These are phyloP conservation scores for Boletus reticulatus DNA, from an alignment of 768 basidiomycete species.

Conservation along the genomic window DNA sequence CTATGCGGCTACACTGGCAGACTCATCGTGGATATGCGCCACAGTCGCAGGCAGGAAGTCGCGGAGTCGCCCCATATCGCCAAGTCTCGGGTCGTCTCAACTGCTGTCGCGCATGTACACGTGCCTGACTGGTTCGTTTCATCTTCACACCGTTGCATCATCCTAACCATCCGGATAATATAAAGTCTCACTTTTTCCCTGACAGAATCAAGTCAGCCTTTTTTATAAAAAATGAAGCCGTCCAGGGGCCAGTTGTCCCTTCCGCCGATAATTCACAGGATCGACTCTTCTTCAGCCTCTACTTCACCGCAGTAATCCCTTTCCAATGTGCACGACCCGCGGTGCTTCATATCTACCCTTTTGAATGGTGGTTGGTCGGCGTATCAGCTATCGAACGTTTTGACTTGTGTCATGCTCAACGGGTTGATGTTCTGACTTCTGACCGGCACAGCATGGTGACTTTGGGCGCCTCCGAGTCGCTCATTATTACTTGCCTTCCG, in stretches of 20 bases:
- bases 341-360: not conserved
- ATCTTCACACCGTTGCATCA: not conserved
- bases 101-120: not conserved
- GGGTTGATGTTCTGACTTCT: not conserved
- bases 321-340: slow-evolving; percentile 2
- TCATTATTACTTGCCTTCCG: not conserved
- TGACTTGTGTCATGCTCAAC: not conserved
- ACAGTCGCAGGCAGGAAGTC: not conserved
- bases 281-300: not conserved
- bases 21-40: not conserved
- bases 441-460: slow-evolving; percentile 16
- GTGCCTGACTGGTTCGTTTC: slow-evolving; percentile 21
- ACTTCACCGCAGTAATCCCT: slow-evolving; percentile 1
- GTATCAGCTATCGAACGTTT: not conserved
- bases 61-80: not conserved
- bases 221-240: slow-evolving; percentile 8
- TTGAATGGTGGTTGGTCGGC: slow-evolving; percentile 1
- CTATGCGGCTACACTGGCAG: not conserved
- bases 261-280: slow-evolving; percentile 16
- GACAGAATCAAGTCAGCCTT: not conserved
- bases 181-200: slow-evolving; percentile 1
- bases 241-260: not conserved
- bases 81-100: slow-evolving; percentile 10
- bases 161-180: not conserved
- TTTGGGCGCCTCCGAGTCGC: not conserved